These are phyloP conservation scores for Dendrobium officinale DNA, from an alignment of 106 monocot species.

Conservation along the genomic window DNA sequence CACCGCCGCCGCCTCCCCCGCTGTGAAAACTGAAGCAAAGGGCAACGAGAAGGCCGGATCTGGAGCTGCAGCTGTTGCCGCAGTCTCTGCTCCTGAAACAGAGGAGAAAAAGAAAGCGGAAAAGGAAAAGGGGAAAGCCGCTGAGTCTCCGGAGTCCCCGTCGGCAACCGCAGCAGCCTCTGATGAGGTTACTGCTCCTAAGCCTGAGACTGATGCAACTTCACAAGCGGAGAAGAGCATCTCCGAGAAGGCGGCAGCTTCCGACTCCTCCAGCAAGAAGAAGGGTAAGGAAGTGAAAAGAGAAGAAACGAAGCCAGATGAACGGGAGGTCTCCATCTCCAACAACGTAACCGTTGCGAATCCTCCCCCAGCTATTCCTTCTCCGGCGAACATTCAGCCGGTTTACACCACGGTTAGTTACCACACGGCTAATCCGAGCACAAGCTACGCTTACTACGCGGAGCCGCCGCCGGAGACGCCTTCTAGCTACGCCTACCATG, in stretches of 20 bases:
- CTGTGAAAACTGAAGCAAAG: conserved; percentile 6
- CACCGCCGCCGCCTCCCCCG: neutral
- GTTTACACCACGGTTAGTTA: conserved; percentile 31
- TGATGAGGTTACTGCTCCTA: neutral
- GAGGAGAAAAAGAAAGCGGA: neutral
- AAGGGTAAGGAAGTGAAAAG: neutral
- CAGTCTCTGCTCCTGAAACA: neutral
- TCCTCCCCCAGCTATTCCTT: neutral
- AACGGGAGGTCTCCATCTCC: conserved; percentile 8
- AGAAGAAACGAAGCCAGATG: conserved; percentile 7
- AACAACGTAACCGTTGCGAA: neutral
- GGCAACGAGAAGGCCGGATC: neutral
- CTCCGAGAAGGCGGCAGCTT: neutral
- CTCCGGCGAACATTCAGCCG: conserved; percentile 10
- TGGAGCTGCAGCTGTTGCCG: neutral
- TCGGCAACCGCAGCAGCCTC: too few species aligned
- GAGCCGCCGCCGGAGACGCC: neutral
- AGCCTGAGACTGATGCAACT: neutral
- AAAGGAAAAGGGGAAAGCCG: too few species aligned
- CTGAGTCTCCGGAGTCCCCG: too few species aligned
- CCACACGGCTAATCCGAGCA: conserved; percentile 29
- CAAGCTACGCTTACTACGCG: conserved; percentile 27
- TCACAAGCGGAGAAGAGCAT: neutral
- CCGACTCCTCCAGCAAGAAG: neutral
- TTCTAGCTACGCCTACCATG: conserved; percentile 9